These are phyloP conservation scores for Zygoascus ofunaensis DNA, from an alignment of 805 yeast genomes.

Conservation along the genomic window DNA sequence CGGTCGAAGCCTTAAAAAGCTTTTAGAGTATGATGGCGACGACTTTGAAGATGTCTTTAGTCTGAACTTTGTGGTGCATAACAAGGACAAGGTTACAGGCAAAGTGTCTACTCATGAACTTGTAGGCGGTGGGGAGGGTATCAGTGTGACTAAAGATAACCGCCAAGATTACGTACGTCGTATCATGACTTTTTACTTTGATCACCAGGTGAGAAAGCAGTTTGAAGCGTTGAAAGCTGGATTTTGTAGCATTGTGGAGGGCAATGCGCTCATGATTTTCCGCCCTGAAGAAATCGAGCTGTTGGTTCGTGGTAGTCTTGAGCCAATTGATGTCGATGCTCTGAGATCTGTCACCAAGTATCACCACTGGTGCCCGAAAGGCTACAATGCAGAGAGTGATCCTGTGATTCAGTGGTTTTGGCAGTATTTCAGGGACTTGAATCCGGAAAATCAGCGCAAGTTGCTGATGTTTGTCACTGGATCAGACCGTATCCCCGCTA, in stretches of 20 bases:
- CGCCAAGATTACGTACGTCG: constrained; percentile 50
- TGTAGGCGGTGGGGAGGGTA: constrained; percentile 46
- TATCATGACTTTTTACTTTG: constrained; percentile 54
- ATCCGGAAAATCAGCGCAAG: constrained; percentile 44
- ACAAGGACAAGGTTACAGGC: constrained; percentile 40
- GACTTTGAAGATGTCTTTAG: constrained; percentile 42
- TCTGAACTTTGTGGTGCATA: constrained; percentile 55
- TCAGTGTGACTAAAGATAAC: constrained; percentile 51
- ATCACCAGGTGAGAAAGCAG: constrained; percentile 43
- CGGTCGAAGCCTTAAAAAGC: constrained; percentile 40
- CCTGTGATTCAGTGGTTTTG: constrained; percentile 72
- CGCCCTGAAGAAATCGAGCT: constrained; percentile 74
- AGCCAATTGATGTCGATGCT: constrained; percentile 56
- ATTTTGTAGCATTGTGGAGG: constrained; percentile 66
- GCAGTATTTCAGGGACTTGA: constrained; percentile 53
- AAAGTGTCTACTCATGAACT: constrained; percentile 40
- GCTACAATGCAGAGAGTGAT: constrained; percentile 32
- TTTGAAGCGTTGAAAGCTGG: constrained; percentile 58
- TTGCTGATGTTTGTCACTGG: constrained; percentile 78
- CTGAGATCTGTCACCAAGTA: constrained; percentile 68
- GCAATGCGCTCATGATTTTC: constrained; percentile 71
- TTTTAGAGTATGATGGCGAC: constrained; percentile 35
- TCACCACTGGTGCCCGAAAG: constrained; percentile 45
- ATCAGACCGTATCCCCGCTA: constrained; percentile 84
- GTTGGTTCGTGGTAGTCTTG: constrained; percentile 68